Conservation (phyloP, 495 filamentous ascomycete species). For the Penicillium paradoxum region DNA sequence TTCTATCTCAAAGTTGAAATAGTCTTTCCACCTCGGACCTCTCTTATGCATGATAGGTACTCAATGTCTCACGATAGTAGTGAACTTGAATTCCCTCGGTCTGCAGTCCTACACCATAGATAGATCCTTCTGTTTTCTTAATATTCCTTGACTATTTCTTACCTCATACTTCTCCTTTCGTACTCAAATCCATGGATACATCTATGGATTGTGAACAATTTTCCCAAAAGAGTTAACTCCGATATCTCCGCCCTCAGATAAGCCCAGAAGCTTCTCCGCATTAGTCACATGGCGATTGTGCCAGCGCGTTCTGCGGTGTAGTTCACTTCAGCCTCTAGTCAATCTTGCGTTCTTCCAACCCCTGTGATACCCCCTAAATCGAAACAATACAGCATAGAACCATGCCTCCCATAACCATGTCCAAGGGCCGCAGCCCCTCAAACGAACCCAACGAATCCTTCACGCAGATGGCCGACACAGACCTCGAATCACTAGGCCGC, state of each 20-base stretch:
- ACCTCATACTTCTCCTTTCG: no score
- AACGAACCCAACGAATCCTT: conserved; percentile 27
- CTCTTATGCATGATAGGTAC: no score
- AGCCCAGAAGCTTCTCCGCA: conserved; percentile 34
- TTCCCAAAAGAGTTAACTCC: neutral
- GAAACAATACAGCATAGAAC: neutral
- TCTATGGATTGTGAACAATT: no score
- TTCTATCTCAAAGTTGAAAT: no score
- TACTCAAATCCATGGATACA: no score
- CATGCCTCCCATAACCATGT: conserved; percentile 33
- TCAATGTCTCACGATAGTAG: no score
- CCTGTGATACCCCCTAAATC: neutral
- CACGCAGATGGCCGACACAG: conserved; percentile 57
- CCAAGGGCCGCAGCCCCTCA: conserved; percentile 15
- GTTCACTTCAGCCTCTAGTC: neutral
- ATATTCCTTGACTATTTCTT: no score
- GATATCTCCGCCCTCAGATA: conserved; percentile 27
- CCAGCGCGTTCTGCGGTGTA: conserved; percentile 28
- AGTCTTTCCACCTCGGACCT: no score
- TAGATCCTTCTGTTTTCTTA: no score
- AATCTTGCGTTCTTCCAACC: neutral
- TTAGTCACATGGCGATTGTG: conserved; percentile 24
- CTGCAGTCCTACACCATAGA: no score
- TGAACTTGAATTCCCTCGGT: no score
- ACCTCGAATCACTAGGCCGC: conserved; percentile 77